Evolutionary conservation across 148 eudicot genomes (phyloP).

Genomic region (Tetragonia tetragonoides): DNA sequence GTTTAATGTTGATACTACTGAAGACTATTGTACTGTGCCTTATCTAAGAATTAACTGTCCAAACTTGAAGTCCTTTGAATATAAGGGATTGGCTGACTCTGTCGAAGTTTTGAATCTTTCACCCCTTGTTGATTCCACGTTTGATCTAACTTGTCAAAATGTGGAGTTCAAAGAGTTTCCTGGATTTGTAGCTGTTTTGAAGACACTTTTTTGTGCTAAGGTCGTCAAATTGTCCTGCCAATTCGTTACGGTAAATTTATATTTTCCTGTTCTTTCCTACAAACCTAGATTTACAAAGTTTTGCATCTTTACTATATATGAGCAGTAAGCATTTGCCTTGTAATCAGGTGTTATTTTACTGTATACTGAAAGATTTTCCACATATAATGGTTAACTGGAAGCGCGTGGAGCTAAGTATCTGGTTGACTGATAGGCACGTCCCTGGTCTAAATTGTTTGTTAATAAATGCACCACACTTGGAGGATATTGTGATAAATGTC

Average conservation of each 20-base stretch:
- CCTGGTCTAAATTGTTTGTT: constrained; percentile 4
- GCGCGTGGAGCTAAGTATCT: constrained; percentile 10
- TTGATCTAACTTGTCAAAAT: constrained; percentile 2
- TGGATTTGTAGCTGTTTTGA: constrained; percentile 15
- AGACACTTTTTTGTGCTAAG: constrained; percentile 13
- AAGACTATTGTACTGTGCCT: neutral
- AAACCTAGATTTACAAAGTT: neutral
- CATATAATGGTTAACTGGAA: constrained; percentile 8
- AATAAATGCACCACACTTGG: constrained; percentile 11
- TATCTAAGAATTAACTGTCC: constrained; percentile 17
- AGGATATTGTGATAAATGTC: constrained; percentile 18
- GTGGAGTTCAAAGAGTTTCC: constrained; percentile 16
- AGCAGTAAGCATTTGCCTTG: neutral
- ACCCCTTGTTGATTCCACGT: constrained; percentile 7
- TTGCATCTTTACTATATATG: neutral
- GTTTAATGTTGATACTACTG: constrained; percentile 4
- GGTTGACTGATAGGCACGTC: constrained; percentile 24
- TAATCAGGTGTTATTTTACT: constrained; percentile 25
- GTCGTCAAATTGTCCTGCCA: constrained; percentile 14
- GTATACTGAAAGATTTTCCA: constrained; percentile 12
- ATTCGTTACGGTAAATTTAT: constrained; percentile 20
- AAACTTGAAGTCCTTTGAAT: constrained; percentile 1
- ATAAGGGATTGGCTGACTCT: constrained; percentile 10
- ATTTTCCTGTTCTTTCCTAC: neutral
- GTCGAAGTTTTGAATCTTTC: neutral